Conservation (phyloP, 164 flowering plant genomes). For the Stephania japonica region DNA sequence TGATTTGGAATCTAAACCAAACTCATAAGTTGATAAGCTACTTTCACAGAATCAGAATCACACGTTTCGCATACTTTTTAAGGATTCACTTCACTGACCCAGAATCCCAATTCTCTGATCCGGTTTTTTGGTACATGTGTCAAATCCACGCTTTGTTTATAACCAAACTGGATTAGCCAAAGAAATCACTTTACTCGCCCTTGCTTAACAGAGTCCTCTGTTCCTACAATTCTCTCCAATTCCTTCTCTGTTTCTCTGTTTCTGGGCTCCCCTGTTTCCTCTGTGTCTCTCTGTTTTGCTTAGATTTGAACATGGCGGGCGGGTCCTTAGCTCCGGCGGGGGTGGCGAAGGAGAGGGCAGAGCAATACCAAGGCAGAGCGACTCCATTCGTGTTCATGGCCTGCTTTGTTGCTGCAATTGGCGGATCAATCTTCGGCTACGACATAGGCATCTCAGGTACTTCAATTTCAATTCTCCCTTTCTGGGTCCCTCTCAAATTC, state of each 20-base stretch:
- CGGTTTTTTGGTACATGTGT: too few species aligned
- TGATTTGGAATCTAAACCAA: too few species aligned
- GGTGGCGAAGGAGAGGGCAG: slow-evolving; percentile 35
- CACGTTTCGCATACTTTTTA: too few species aligned
- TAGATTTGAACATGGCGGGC: slow-evolving; percentile 25
- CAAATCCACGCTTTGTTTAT: too few species aligned
- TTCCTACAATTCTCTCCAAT: background rate
- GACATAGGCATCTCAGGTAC: slow-evolving; percentile 39
- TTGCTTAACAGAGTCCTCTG: background rate
- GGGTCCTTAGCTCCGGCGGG: slow-evolving; percentile 31
- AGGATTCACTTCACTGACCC: too few species aligned
- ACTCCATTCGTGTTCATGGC: slow-evolving; percentile 31
- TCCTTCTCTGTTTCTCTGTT: background rate
- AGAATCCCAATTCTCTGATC: too few species aligned
- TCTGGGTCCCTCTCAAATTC: background rate
- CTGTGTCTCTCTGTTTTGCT: too few species aligned
- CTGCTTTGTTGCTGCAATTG: slow-evolving; percentile 31
- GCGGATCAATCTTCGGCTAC: slow-evolving; percentile 34
- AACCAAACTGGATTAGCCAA: too few species aligned
- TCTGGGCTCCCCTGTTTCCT: too few species aligned
- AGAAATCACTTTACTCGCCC: too few species aligned
- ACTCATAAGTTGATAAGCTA: too few species aligned
- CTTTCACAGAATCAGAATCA: too few species aligned
- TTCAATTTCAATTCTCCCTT: background rate
- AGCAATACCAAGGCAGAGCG: slow-evolving; percentile 28